phyloP scores from a whole-genome alignment of 2,329 filamentous ascomycete species.

The Pseudogymnoascus sp. region DNA sequence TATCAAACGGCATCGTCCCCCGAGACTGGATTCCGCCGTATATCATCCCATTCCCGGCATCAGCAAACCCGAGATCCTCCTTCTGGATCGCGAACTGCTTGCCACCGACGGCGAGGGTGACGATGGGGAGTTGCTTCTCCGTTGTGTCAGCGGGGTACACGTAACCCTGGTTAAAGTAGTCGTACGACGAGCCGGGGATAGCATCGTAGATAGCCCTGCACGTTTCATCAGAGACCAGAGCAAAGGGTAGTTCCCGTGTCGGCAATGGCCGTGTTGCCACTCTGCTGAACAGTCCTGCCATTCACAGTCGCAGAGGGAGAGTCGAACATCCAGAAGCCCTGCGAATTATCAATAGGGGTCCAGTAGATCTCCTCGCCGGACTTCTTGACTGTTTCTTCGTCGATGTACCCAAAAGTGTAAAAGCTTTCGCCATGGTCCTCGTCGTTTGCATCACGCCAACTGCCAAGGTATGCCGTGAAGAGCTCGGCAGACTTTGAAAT shows the following conservation, averaged over 20 bases:
- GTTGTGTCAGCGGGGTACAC: conserved; percentile 50
- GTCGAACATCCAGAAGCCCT: conserved; percentile 62
- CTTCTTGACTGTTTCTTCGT: conserved; percentile 50
- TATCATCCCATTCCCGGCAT: conserved; percentile 43
- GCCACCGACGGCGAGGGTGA: conserved; percentile 57
- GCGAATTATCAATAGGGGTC: conserved; percentile 52
- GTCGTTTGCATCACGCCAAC: conserved; percentile 43
- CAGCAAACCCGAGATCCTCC: conserved; percentile 51
- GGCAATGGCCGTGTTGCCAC: conserved; percentile 58
- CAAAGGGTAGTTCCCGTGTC: conserved; percentile 65
- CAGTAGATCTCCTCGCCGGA: conserved; percentile 50
- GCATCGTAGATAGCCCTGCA: conserved; percentile 56
- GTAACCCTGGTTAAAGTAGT: conserved; percentile 52
- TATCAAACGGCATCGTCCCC: conserved; percentile 47
- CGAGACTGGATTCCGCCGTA: conserved; percentile 55
- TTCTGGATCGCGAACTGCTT: conserved; percentile 50
- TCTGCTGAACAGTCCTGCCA: conserved; percentile 42
- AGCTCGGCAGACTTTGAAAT: conserved; percentile 43
- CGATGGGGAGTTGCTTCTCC: conserved; percentile 46
- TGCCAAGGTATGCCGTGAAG: conserved; percentile 52
- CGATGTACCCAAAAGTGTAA: conserved; percentile 69
- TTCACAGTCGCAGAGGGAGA: conserved; percentile 52
- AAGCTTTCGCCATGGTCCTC: conserved; percentile 42
- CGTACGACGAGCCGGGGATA: conserved; percentile 54
- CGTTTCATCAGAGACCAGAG: conserved; percentile 53